Base-by-base conservation (phyloP, 1,284 basidiomycete genomes). In the Prillingera fragicola region DNA sequence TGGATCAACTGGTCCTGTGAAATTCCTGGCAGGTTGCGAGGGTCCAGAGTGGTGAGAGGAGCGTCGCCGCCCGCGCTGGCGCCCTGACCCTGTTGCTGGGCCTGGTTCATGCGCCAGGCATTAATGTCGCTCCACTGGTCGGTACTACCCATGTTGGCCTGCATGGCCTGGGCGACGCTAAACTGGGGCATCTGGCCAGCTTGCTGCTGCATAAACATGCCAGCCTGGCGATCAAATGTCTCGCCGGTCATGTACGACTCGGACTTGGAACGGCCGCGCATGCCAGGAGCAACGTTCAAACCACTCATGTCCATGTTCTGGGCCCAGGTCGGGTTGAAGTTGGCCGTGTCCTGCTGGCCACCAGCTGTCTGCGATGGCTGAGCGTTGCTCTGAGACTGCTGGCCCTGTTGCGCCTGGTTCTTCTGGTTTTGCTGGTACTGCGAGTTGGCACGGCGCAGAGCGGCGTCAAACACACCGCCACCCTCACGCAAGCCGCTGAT, bases 401-500 rank as follows among this genome's bases (percentile, higher is more conserved):
- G 21, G 8, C n/a, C 12, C n/a, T 31, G 29, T 13, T n/a, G n/a
- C n/a, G n/a, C 19, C 27, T 49, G 43, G 6, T 46, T 32, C 24
- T 37, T 46, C 13, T 22, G 28, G 17, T 49, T 42, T 34, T 43
- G 38, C n/a, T 10, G 8, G n/a, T n/a, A n/a, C n/a, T n/a, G n/a
- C 8, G 50, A 41, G 22, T 39, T 48, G 9, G 59, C 64, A 8
- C 61, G 58, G 26, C 63, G 55, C 4, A 69, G 49, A 4, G 63
- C 67, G 15, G 58, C 60, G 35, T 70, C 70, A 45, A 67, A 72
- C 4, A 70, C 49, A 2, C 70, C 68, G 33, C 60, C 43, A 7
- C 59, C 60, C 21, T 69, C 69, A 34, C 63, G 66, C 35, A 70
- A 36, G 8, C 66, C 70, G 32, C 64, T 68, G 34, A 70, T 71